Base-by-base conservation (phyloP, 805 yeast species). In the Candida argentea region DNA sequence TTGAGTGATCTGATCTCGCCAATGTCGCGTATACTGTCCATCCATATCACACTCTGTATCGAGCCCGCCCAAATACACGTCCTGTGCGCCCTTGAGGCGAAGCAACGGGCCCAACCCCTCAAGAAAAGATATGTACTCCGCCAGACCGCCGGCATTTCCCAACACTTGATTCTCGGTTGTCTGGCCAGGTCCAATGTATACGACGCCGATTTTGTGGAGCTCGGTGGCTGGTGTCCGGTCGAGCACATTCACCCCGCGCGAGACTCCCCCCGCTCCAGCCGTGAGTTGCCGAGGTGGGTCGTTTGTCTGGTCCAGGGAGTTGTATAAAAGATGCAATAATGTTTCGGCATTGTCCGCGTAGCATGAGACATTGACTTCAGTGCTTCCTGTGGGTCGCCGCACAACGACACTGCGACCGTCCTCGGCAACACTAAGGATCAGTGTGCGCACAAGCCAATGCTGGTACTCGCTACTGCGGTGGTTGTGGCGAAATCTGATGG, bases 211-310 rank as follows among this genome's bases (percentile, higher is more conserved):
- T 46, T 84, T 85, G 48, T 77, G 84, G 40, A 76, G 77, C 25
- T 77, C 81, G 4, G 80, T 79, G 5, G 77, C 74, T 0, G 95
- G 93, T 1, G 81, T 73, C 11, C 86, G 55, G 42, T 84, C 94
- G 33, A 85, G 60, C 11, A 74, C n/a, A n/a, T n/a, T n/a, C n/a
- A n/a, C n/a, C n/a, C n/a, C n/a, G n/a, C n/a, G n/a, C n/a, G n/a
- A n/a, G n/a, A n/a, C n/a, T n/a, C n/a, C n/a, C n/a, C n/a, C n/a
- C n/a, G n/a, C n/a, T n/a, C n/a, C n/a, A n/a, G n/a, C n/a, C n/a
- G n/a, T n/a, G n/a, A n/a, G n/a, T n/a, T n/a, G n/a, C n/a, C n/a
- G n/a, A n/a, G n/a, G n/a, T n/a, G n/a, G n/a, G n/a, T n/a, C n/a
- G n/a, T n/a, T n/a, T n/a, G n/a, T n/a, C n/a, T n/a, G n/a, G n/a